phyloP scores from a whole-genome alignment of 192 early-diverging fungal genomes.

The Funneliformis mosseae region DNA sequence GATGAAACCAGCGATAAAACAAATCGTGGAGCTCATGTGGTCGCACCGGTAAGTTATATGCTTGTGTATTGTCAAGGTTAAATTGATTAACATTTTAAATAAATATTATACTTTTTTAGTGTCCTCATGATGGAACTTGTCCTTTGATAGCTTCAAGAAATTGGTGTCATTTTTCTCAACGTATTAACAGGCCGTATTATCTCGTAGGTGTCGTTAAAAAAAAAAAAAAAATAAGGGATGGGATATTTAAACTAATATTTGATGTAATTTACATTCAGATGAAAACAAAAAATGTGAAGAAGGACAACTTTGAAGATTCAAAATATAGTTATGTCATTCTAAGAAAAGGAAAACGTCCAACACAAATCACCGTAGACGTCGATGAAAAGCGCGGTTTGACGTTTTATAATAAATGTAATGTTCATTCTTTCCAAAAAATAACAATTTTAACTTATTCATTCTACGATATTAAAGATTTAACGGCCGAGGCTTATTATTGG shows the following conservation, averaged over 20 bases:
- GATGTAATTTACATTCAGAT: conserved; percentile 41
- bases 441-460: not conserved
- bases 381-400: not conserved
- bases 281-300: conserved; percentile 65
- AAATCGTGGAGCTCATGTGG: conserved; percentile 57
- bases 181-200: conserved; percentile 63
- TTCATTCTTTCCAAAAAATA: not conserved
- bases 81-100: conserved; percentile 7
- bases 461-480: conserved; percentile 33
- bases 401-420: not conserved
- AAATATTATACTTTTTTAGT: conserved; percentile 39
- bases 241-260: not conserved
- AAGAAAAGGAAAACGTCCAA: conserved; percentile 63
- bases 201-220: conserved; percentile 46
- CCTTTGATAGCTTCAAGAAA: conserved; percentile 62
- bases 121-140: conserved; percentile 74
- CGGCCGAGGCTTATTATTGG: conserved; percentile 53
- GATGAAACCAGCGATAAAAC: not conserved
- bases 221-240: not conserved
- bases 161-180: conserved; percentile 87
- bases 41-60: conserved; percentile 65
- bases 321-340: conserved; percentile 81
- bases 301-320: conserved; percentile 66
- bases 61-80: not conserved
- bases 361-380: not conserved